phyloP scores from a whole-genome alignment of 139 green algal genomes.

The Picochlorum sp. region DNA sequence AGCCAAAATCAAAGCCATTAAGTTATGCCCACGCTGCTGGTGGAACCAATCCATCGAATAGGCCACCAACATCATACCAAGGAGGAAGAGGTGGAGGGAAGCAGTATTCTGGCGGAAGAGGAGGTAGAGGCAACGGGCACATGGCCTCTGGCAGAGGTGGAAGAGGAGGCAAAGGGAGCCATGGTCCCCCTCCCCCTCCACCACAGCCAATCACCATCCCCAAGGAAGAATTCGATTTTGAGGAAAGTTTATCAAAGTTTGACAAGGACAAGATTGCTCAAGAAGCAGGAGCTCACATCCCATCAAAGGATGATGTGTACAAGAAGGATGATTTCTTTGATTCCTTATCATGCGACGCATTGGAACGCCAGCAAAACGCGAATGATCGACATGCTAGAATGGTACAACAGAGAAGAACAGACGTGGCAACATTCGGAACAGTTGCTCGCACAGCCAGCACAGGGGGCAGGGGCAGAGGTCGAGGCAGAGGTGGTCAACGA shows the following conservation, averaged over 20 bases:
- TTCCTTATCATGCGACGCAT: slow-evolving; percentile 67
- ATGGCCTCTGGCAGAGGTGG: slow-evolving; percentile 6
- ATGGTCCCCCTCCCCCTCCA: slow-evolving; percentile 1
- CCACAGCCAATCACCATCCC: slow-evolving; percentile 47
- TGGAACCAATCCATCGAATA: not conserved
- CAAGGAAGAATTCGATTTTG: slow-evolving; percentile 83
- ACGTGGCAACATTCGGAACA: slow-evolving; percentile 82
- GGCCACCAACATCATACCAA: not conserved
- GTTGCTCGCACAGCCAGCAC: slow-evolving; percentile 32
- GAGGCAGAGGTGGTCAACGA: not conserved
- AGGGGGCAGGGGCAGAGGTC: slow-evolving; percentile 14
- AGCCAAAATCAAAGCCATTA: not conserved
- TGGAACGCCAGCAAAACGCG: slow-evolving; percentile 37
- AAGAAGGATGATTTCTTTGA: slow-evolving; percentile 86
- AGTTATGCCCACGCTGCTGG: slow-evolving; percentile 18
- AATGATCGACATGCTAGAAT: slow-evolving; percentile 9
- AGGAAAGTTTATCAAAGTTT: slow-evolving; percentile 69
- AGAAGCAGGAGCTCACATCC: slow-evolving; percentile 20
- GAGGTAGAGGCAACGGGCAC: slow-evolving; percentile 2
- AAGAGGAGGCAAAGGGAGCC: slow-evolving; percentile 5
- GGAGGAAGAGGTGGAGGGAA: slow-evolving; percentile 2
- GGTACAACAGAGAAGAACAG: slow-evolving; percentile 48
- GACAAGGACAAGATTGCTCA: slow-evolving; percentile 65
- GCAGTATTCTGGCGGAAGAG: not conserved
- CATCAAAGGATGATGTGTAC: slow-evolving; percentile 14